phyloP scores from a whole-genome alignment of 257 asterid species.

The Scutellaria galericulata region DNA sequence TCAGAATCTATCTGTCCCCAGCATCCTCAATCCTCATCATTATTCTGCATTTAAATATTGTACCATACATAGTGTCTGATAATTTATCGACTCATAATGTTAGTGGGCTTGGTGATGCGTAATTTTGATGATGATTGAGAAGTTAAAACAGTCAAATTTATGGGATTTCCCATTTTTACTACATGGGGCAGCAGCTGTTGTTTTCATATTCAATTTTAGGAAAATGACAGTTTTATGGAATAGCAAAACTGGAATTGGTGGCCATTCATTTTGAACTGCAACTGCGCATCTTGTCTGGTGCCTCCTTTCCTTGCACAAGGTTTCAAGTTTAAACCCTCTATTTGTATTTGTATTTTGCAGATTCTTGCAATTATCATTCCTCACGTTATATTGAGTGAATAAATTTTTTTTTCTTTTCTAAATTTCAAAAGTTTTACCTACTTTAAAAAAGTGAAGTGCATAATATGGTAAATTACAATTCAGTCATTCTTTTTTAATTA shows the following conservation, averaged over 20 bases:
- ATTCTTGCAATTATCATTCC: background rate
- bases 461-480: too few relatives aligned
- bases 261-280: too few relatives aligned
- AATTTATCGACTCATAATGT: too few relatives aligned
- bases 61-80: too few relatives aligned
- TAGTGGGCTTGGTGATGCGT: background rate
- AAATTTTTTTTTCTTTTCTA: too few relatives aligned
- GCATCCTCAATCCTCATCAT: background rate
- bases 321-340: background rate
- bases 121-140: constrained; percentile 6
- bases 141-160: background rate
- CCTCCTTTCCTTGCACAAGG: too few relatives aligned
- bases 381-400: too few relatives aligned
- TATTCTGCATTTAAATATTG: background rate
- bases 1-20: constrained; percentile 20
- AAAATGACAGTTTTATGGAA: background rate
- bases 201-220: background rate
- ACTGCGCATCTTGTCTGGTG: too few relatives aligned
- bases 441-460: too few relatives aligned
- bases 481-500: too few relatives aligned
- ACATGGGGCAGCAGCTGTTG: background rate
- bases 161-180: constrained; percentile 6
- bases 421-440: too few relatives aligned
- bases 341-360: background rate
- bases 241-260: background rate